Evolutionary conservation across 2,329 filamentous ascomycete species (phyloP), one percentile per base, ranked within the genome.

Genomic region (Trichothecium sympodiale): DNA sequence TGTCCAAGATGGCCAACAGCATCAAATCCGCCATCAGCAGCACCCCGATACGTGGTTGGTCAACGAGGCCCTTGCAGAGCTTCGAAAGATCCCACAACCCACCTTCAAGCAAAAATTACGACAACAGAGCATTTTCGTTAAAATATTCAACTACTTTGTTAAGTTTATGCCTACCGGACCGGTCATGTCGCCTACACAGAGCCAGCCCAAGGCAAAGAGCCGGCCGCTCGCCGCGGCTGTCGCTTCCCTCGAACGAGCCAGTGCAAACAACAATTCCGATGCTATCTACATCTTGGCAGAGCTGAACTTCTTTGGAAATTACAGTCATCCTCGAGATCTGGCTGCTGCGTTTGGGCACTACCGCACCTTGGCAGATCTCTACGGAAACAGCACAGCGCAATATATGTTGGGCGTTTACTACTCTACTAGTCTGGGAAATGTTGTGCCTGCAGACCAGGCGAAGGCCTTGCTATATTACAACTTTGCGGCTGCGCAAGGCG

Each of bases 401-500:
- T 82, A 94, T 59, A 95, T 98, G 89, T 56, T 96, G 32, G 91
- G 85, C 0, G 77, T 98, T 47, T 91, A 94, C 73, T 89, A 98
- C 59, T 88, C 88, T 26, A 98, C 91, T 0, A 91, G 91, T 0
- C 70, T 98, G 39, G 88, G 85, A 13, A 77, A 77, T 23, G 80
- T 79, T 1, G 84, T 94, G 5, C 74, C 83, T 52, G 74, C 76
- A 30, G 83, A 98, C 49, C 91, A 96, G 60, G 88, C 88, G 9
- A 88, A 86, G 58, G 86, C 91, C 4, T 68, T 96, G 48, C 66
- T 96, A 29, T 96, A 95, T 57, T 89, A 98, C 56, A 94, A 85
- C 0, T 91, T 96, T 54, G 89, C 91, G 1, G 91, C 91, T 1
- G 70, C 87, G 44, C 76, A 76, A 37, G 89, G 86, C 15, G 78